Percentiles rank a stretch among this genome's conserved stretches.
Conservation (phyloP, 805 yeast genomes). For the Candida nemodendra region DNA sequence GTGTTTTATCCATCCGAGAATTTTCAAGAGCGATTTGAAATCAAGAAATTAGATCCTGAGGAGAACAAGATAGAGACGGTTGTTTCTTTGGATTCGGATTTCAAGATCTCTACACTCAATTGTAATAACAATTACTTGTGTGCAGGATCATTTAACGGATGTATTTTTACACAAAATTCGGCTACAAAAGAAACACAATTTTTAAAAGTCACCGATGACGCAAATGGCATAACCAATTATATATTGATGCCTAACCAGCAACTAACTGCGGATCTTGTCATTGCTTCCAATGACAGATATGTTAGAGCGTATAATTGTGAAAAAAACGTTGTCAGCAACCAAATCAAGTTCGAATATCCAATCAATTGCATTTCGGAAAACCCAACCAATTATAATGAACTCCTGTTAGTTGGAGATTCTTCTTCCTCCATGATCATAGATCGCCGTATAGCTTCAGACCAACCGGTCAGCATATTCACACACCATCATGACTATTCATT, state of each 20-base stretch:
- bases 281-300: slow-evolving; percentile 51
- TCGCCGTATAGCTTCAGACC: slow-evolving; percentile 26
- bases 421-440: slow-evolving; percentile 45
- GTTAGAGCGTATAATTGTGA: slow-evolving; percentile 42
- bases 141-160: slow-evolving; percentile 57
- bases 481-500: slow-evolving; percentile 60
- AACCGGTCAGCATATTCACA: slow-evolving; percentile 14
- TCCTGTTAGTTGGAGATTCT: slow-evolving; percentile 52
- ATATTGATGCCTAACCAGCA: slow-evolving; percentile 34
- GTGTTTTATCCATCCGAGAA: slow-evolving; percentile 24
- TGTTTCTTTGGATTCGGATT: slow-evolving; percentile 13
- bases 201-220: slow-evolving; percentile 39
- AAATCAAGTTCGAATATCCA: slow-evolving; percentile 41
- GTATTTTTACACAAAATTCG: slow-evolving; percentile 40
- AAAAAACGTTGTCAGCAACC: slow-evolving; percentile 17
- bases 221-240: slow-evolving; percentile 54
- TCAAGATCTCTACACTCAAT: slow-evolving; percentile 48
- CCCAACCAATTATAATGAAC: slow-evolving; percentile 37
- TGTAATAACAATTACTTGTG: slow-evolving; percentile 42
- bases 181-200: slow-evolving; percentile 32
- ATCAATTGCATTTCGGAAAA: slow-evolving; percentile 47
- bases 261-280: slow-evolving; percentile 30
- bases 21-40: slow-evolving; percentile 26
- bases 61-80: slow-evolving; percentile 20
- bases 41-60: slow-evolving; percentile 21